phyloP scores from a whole-genome alignment of 441 rosid genomes.

The Cnidoscolus chayamansa region DNA sequence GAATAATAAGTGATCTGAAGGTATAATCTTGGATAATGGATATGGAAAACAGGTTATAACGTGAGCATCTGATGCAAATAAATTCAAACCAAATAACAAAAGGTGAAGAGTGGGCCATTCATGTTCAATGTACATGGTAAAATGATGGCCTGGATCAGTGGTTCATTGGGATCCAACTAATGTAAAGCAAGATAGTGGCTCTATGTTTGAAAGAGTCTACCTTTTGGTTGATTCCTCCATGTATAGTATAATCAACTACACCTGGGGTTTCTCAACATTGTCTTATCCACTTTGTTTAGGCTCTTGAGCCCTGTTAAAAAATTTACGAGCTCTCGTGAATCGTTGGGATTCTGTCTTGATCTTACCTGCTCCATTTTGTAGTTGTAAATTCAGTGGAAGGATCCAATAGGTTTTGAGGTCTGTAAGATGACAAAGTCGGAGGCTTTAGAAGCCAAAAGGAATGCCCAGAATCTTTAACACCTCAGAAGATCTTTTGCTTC shows the following conservation, averaged over 20 bases:
- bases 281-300: neutral
- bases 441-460: neutral
- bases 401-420: neutral
- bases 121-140: neutral
- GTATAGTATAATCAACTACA: neutral
- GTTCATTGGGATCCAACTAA: conserved; percentile 15
- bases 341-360: neutral
- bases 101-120: conserved; percentile 11
- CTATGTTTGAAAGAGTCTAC: neutral
- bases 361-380: neutral
- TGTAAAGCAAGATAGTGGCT: neutral
- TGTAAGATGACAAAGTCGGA: neutral
- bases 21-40: neutral
- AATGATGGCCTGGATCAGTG: neutral
- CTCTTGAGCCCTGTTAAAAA: neutral
- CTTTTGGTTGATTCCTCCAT: neutral
- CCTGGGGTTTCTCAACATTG: neutral
- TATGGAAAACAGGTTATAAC: neutral
- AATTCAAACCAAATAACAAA: conserved; percentile 19
- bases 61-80: neutral
- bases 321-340: neutral
- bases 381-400: neutral
- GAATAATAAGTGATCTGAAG: neutral
- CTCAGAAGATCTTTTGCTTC: neutral
- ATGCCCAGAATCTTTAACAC: neutral